Base-by-base conservation (phyloP, 2,329 filamentous ascomycete species). In the Xylaria sp. region DNA sequence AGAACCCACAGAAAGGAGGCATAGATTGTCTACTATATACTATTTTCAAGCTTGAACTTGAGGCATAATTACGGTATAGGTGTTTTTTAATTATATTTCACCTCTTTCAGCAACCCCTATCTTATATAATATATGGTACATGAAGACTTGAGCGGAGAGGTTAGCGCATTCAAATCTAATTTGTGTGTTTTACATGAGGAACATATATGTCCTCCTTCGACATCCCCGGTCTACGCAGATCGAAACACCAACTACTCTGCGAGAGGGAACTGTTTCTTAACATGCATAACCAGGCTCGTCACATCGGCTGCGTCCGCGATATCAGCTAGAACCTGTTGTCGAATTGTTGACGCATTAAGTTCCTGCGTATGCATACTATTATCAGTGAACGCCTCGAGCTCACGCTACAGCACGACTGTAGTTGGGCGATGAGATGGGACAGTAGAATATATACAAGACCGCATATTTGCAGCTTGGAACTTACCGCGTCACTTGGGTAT, bases 401-500 rank as follows among this genome's bases (percentile, higher is more conserved):
- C 7, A 31, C 5, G 15, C 13, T 10, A 50, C 7, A 29, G 47
- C 47, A 5, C 17, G 1, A 15, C 17, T 17, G 11, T 25, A 27
- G 13, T 17, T 3, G 10, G 7, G 15, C 2, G 15, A 31, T n/a
- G 47, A 17, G 2, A 47, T 9, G n/a, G 39, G 17, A 9, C 17
- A 44, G 17, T 1, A 6, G 42, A 17, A 31, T 50, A 31, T 25
- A 47, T 25, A 11, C 29, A 1, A 17, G n/a, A 6, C 1, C n/a
- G 29, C n/a, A n/a, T 36, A 36, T 53, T 53, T n/a, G 9, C 11
- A 22, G 9, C 6, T 27, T 2, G 3, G 10, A 33, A 68, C 66
- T 63, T 63, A 69, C 66, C 42, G 63, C 63, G 33, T 69, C 63
- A 20, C 55, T 61, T 6, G 33, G 33, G 44, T 63, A 66, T 44